phyloP scores from a whole-genome alignment of 139 green algal genomes.

The Penium margaritaceum region DNA sequence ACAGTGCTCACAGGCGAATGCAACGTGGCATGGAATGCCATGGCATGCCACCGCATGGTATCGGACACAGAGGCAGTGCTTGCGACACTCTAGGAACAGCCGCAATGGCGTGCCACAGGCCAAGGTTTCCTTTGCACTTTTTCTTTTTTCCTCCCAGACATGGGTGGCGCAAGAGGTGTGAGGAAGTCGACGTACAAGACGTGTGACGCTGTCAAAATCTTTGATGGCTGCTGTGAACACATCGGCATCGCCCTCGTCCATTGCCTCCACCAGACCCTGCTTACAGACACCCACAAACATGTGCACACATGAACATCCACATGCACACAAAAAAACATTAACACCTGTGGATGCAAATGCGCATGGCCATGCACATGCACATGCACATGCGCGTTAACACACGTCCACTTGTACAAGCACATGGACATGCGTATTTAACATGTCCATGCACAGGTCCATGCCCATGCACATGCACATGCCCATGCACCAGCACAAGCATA shows the following conservation, averaged over 20 bases:
- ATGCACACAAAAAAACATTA: too few relatives aligned
- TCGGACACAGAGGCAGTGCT: background rate
- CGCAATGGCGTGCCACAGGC: too few relatives aligned
- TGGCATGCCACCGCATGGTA: background rate
- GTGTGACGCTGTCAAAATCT: slow-evolving; percentile 82
- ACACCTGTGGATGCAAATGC: too few relatives aligned
- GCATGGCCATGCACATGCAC: background rate
- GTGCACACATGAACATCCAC: background rate
- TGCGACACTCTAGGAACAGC: background rate
- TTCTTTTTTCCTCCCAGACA: background rate
- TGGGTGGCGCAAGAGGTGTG: background rate
- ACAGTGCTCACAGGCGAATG: too few relatives aligned
- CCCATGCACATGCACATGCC: background rate
- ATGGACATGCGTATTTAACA: background rate
- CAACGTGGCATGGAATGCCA: background rate
- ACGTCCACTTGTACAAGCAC: background rate
- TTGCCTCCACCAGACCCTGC: slow-evolving; percentile 55
- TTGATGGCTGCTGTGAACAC: slow-evolving; percentile 72
- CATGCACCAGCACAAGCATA: too few relatives aligned
- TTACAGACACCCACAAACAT: background rate
- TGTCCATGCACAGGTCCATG: background rate
- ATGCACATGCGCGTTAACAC: background rate
- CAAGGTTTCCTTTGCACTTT: too few relatives aligned
- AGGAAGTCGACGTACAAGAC: slow-evolving; percentile 49
- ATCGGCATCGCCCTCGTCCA: slow-evolving; percentile 62